These are phyloP conservation scores for Gracilaria vermiculophylla DNA, from an alignment of 23 red algal species.

Conservation along the genomic window DNA sequence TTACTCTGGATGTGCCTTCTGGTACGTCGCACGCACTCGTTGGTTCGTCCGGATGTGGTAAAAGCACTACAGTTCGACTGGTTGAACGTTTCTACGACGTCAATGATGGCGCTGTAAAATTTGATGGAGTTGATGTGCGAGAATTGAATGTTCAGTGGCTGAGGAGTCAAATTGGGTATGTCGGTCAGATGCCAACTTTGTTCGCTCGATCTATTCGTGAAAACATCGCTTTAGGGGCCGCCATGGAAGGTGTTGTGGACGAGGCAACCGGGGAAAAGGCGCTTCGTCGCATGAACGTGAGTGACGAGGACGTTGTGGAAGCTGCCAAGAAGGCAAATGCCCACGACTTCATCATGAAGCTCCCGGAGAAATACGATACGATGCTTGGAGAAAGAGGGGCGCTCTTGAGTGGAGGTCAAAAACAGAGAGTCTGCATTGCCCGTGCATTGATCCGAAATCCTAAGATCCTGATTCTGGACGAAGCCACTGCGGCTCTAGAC, in stretches of 20 bases:
- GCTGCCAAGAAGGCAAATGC: slow-evolving; percentile 91
- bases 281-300: slow-evolving; percentile 44
- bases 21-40: slow-evolving; percentile 93
- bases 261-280: slow-evolving; percentile 14
- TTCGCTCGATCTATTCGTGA: slow-evolving; percentile 89
- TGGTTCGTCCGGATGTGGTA: slow-evolving; percentile 88
- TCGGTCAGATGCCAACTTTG: slow-evolving; percentile 94
- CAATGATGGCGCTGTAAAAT: slow-evolving; percentile 35
- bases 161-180: slow-evolving; percentile 89
- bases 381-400: slow-evolving; percentile 92
- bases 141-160: slow-evolving; percentile 77
- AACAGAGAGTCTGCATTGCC: slow-evolving; percentile 97
- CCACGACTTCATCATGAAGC: slow-evolving; percentile 84
- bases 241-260: slow-evolving; percentile 47
- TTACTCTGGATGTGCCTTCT: slow-evolving; percentile 55
- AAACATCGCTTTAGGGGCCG: slow-evolving; percentile 84
- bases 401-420: slow-evolving; percentile 91
- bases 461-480: slow-evolving; percentile 89
- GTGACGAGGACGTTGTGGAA: slow-evolving; percentile 72
- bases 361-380: slow-evolving; percentile 90
- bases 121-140: slow-evolving; percentile 79
- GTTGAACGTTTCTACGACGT: slow-evolving; percentile 93
- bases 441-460: slow-evolving; percentile 89
- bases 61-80: slow-evolving; percentile 83
- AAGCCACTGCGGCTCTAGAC: slow-evolving; percentile 91